Conservation (phyloP, 192 early-diverging fungal genomes). For the Mortierella antarctica region DNA sequence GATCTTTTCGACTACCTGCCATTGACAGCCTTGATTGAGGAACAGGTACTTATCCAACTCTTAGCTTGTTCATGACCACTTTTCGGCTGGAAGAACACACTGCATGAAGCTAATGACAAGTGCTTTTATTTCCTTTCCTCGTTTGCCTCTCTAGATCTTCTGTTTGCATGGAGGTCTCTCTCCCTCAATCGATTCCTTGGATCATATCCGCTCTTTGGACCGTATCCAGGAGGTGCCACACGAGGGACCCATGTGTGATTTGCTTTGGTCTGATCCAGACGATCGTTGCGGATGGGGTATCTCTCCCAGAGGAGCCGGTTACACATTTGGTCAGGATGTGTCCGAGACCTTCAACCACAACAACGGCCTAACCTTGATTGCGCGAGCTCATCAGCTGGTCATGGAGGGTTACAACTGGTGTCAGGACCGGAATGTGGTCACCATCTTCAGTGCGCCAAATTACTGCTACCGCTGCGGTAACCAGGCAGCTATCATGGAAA, state of each 20-base stretch:
- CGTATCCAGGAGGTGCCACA: conserved; percentile 93
- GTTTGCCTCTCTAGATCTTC: conserved; percentile 73
- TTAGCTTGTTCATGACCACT: not conserved
- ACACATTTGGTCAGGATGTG: conserved; percentile 91
- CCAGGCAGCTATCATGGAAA: conserved; percentile 99
- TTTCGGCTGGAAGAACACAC: no score
- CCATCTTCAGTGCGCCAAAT: conserved; percentile 99
- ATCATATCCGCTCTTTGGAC: conserved; percentile 96
- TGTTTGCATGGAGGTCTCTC: conserved; percentile 99
- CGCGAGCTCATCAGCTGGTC: conserved; percentile 93
- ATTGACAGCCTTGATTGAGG: conserved; percentile 96
- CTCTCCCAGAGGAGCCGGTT: conserved; percentile 87
- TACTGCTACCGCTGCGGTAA: conserved; percentile 99
- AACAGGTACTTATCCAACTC: conserved; percentile 64
- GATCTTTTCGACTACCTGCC: conserved; percentile 98
- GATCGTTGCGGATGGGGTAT: conserved; percentile 90
- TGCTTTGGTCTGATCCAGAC: conserved; percentile 91
- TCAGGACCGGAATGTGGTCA: conserved; percentile 98
- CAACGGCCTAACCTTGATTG: conserved; percentile 97
- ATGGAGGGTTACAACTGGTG: conserved; percentile 99
- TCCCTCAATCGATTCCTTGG: conserved; percentile 94
- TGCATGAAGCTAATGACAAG: not conserved
- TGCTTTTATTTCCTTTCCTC: not conserved
- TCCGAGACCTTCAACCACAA: conserved; percentile 92
- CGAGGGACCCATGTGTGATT: conserved; percentile 89